Evolutionary conservation across 1,139 yeast species (phyloP).

Genomic region (Taphrina confusa): DNA sequence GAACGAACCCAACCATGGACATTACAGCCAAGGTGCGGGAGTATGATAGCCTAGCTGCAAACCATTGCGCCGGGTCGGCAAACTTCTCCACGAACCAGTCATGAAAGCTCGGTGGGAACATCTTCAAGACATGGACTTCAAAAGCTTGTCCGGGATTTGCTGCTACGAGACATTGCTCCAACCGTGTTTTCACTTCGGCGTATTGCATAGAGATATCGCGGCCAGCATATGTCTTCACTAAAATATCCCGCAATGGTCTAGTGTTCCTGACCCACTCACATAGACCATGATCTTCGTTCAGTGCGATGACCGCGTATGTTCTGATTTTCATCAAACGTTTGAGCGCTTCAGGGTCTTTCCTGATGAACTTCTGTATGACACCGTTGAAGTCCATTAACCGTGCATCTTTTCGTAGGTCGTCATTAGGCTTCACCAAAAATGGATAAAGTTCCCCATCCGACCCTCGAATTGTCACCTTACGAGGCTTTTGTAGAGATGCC

Average conservation of each 20-base stretch:
- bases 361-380: conserved; percentile 73
- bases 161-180: conserved; percentile 35
- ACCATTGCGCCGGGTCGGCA: conserved; percentile 90
- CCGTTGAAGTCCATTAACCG: conserved; percentile 90
- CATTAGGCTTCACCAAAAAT: conserved; percentile 78
- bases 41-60: conserved; percentile 70
- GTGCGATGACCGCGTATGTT: conserved; percentile 85
- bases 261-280: conserved; percentile 92
- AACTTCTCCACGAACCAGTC: conserved; percentile 87
- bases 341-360: conserved; percentile 68
- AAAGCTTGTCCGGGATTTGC: conserved; percentile 38
- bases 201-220: conserved; percentile 44
- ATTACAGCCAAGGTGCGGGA: conserved; percentile 87
- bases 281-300: conserved; percentile 83
- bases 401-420: conserved; percentile 93
- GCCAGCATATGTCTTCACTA: conserved; percentile 51
- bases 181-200: conserved; percentile 37
- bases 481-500: conserved; percentile 82
- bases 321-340: conserved; percentile 69
- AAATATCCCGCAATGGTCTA: conserved; percentile 71
- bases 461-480: conserved; percentile 73
- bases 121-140: conserved; percentile 39
- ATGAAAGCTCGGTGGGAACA: conserved; percentile 73
- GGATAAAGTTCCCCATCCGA: conserved; percentile 72
- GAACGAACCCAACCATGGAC: conserved; percentile 93